phyloP scores from a whole-genome alignment of 164 flowering plant species.

The Aristolochia fimbriata region DNA sequence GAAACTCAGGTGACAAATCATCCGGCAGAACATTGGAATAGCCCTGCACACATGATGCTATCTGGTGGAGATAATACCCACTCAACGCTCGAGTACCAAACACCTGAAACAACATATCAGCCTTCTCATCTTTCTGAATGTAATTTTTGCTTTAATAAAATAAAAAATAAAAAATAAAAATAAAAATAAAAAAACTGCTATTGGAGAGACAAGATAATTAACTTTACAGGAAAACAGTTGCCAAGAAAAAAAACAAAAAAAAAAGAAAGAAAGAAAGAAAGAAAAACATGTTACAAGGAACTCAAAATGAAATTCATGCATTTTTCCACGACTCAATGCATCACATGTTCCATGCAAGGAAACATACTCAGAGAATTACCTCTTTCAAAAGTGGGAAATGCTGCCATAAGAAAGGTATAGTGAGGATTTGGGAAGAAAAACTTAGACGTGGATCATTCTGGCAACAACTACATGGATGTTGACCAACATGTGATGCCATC shows the following conservation, averaged over 20 bases:
- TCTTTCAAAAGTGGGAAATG: slow-evolving; percentile 62
- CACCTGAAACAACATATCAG: slow-evolving; percentile 29
- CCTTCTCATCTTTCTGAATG: no score
- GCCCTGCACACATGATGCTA: slow-evolving; percentile 49
- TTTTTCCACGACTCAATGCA: not conserved
- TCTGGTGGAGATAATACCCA: slow-evolving; percentile 60
- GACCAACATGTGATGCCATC: slow-evolving; percentile 52
- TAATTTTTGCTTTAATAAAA: slow-evolving; percentile 1
- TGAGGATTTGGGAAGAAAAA: slow-evolving; percentile 72
- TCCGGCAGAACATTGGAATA: slow-evolving; percentile 45
- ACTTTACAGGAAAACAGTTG: no score
- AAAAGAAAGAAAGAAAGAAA: no score
- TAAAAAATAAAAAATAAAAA: not conserved
- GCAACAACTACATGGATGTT: slow-evolving; percentile 45
- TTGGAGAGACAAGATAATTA: no score
- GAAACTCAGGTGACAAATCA: slow-evolving; percentile 53
- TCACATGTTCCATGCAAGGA: not conserved
- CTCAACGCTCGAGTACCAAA: slow-evolving; percentile 37
- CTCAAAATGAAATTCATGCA: no score
- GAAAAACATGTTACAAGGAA: no score
- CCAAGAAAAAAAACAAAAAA: no score
- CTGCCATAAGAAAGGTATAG: slow-evolving; percentile 79
- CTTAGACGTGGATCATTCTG: slow-evolving; percentile 46
- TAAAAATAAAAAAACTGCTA: no score
- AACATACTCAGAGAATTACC: slow-evolving; percentile 26